phyloP scores from a whole-genome alignment of 257 asterid genomes.

The Cynanchum wilfordii region DNA sequence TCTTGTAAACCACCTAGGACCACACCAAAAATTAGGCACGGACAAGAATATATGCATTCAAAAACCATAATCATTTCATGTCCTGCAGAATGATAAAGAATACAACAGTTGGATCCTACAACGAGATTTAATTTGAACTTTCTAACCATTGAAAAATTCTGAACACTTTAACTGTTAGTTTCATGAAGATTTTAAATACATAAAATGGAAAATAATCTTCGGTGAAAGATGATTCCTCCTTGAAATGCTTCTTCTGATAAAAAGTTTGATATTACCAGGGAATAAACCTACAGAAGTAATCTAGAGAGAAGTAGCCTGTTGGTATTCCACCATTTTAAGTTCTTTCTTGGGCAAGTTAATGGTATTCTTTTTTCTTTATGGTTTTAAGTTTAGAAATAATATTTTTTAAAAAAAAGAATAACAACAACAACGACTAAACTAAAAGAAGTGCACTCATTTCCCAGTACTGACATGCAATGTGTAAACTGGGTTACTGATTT shows the following conservation, averaged over 20 bases:
- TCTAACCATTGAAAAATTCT: not conserved
- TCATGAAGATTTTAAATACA: not conserved
- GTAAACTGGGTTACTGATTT: not conserved
- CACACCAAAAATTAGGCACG: slow-evolving; percentile 13
- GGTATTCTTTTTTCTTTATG: not conserved
- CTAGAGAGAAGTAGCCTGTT: not conserved
- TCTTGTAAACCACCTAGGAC: slow-evolving; percentile 77
- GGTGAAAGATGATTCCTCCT: not conserved
- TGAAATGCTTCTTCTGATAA: not conserved
- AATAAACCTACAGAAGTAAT: not conserved
- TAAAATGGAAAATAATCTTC: not conserved
- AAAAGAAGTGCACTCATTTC: not conserved
- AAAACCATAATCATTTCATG: not conserved
- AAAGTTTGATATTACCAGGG: not conserved
- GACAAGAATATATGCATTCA: not conserved
- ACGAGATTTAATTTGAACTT: not conserved
- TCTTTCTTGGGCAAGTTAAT: not conserved
- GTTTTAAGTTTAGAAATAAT: not conserved
- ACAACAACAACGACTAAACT: not conserved
- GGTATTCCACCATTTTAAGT: not conserved
- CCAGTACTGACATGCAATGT: not conserved
- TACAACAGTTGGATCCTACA: not conserved
- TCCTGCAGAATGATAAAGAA: slow-evolving; percentile 1
- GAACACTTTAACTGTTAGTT: not conserved
- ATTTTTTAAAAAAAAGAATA: too few relatives aligned